A percentile compares a stretch with the other conserved stretches of the same genome.
Conservation (phyloP, 192 early-diverging fungal genomes). For the Coemansia interrupta region DNA sequence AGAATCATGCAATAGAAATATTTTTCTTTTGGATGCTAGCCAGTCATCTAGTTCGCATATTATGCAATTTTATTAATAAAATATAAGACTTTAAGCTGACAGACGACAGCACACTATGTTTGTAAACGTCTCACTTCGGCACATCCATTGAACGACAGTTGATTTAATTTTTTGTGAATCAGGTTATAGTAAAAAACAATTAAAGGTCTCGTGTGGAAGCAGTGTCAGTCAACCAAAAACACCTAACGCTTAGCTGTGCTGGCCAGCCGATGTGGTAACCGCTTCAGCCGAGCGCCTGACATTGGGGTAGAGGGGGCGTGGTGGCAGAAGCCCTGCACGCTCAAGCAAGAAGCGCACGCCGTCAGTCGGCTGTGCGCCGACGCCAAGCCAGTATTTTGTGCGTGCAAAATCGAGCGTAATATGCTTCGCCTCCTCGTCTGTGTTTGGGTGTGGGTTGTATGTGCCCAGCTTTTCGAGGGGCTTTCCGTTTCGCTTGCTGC, state of each 20-base stretch:
- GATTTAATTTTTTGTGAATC: too few species aligned
- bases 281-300: slow-evolving; percentile 27
- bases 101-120: too few species aligned
- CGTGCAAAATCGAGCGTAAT: slow-evolving; percentile 82
- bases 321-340: slow-evolving; percentile 46
- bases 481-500: slow-evolving; percentile 78
- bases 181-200: neutral
- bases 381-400: slow-evolving; percentile 95
- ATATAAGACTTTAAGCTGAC: too few species aligned
- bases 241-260: neutral
- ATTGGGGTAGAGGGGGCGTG: slow-evolving; percentile 42
- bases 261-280: neutral
- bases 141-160: too few species aligned
- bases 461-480: slow-evolving; percentile 89
- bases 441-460: slow-evolving; percentile 82
- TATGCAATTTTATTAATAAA: too few species aligned
- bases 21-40: too few species aligned
- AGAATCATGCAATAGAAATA: too few species aligned
- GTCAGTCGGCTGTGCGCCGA: slow-evolving; percentile 94
- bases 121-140: too few species aligned
- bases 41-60: too few species aligned
- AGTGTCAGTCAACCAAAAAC: too few species aligned
- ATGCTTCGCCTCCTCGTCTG: slow-evolving; percentile 68
- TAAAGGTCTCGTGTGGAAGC: neutral
- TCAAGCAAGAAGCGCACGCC: slow-evolving; percentile 82